A percentile compares a stretch with the other conserved stretches of the same genome.
Evolutionary conservation across 2,329 filamentous ascomycete species (phyloP).

Genomic region (Neophaeococcomyces mojaviensis): DNA sequence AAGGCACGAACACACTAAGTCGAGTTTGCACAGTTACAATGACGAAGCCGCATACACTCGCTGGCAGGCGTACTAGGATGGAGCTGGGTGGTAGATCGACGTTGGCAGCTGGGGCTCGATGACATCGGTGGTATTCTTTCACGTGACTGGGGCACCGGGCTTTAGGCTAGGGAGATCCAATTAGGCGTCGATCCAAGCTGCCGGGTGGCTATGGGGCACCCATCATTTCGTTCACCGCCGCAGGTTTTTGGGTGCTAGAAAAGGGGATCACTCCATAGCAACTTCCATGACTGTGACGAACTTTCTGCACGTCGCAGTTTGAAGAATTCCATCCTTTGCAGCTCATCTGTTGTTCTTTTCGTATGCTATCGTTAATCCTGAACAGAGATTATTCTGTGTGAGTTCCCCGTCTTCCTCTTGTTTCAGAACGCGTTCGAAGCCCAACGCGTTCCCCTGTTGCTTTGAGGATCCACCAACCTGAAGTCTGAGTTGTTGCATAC

Average conservation of each 20-base stretch:
- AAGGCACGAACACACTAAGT: no score
- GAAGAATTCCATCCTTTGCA: neutral
- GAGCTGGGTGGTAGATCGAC: no score
- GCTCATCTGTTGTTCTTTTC: neutral
- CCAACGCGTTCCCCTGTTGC: neutral
- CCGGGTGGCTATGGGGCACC: neutral
- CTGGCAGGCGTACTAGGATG: no score
- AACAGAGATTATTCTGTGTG: slow-evolving; percentile 5
- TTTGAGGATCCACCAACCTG: no score
- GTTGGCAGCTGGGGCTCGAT: no score
- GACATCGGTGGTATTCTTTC: no score
- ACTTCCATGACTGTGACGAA: neutral
- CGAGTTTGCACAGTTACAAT: no score
- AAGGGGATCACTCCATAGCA: slow-evolving; percentile 1
- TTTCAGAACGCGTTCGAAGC: slow-evolving; percentile 1
- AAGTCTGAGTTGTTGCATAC: no score
- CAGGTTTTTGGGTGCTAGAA: neutral
- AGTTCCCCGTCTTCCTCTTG: slow-evolving; percentile 1
- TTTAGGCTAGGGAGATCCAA: neutral
- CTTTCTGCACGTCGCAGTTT: neutral
- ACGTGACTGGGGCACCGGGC: neutral
- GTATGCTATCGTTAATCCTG: neutral
- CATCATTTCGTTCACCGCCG: neutral
- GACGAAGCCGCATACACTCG: no score
- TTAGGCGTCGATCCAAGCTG: neutral